A percentile compares a stretch with the other conserved stretches of the same genome.
phyloP scores from a whole-genome alignment of 495 filamentous ascomycete genomes.

The Xylaria nigripes region DNA sequence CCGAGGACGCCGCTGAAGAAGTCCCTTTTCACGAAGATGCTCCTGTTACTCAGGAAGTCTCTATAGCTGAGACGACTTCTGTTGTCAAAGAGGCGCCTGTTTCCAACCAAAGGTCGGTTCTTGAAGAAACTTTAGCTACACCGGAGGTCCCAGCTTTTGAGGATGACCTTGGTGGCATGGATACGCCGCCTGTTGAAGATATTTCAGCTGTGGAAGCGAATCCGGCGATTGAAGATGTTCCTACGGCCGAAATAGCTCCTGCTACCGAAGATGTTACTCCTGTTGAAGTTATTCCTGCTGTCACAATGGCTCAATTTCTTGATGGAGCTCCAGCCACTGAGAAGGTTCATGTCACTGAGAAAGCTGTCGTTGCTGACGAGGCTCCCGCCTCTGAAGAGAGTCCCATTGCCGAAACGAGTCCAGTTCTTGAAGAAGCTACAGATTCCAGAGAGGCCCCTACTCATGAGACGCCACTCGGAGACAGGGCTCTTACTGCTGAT shows the following conservation, averaged over 20 bases:
- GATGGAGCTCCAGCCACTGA: neutral
- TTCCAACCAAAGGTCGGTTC: too few species aligned
- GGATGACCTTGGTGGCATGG: too few species aligned
- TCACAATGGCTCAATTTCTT: neutral
- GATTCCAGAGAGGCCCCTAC: neutral
- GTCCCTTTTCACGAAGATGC: too few species aligned
- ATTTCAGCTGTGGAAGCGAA: neutral
- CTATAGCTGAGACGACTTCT: neutral
- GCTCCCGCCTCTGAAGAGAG: neutral
- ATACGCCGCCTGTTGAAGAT: too few species aligned
- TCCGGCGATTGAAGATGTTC: neutral
- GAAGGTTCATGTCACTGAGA: neutral
- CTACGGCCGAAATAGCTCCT: neutral
- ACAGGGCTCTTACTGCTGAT: neutral
- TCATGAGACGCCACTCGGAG: neutral
- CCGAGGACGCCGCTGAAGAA: too few species aligned
- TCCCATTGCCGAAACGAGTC: neutral
- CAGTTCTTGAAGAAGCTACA: neutral
- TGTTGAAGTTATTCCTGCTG: neutral
- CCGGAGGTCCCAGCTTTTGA: too few species aligned
- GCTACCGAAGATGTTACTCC: slow-evolving; percentile 4
- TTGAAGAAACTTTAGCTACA: neutral
- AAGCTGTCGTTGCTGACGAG: slow-evolving; percentile 9
- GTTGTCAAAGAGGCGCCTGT: too few species aligned
- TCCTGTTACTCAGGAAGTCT: neutral